Evolutionary conservation across 1,139 yeast species (phyloP).

Genomic region (Suhomyces maxii): DNA sequence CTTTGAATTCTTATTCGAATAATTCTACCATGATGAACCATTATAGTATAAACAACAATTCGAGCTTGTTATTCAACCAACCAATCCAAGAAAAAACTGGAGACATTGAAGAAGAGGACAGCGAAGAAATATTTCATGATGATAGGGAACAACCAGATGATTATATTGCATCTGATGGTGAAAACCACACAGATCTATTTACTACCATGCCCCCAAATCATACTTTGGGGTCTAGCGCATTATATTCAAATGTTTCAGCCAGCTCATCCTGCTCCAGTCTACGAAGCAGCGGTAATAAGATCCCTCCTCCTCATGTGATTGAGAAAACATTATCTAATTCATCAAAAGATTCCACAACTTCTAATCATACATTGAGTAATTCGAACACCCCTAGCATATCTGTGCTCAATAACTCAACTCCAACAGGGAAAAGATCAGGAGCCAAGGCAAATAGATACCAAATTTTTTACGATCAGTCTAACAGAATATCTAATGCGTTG

Average conservation of each 20-base stretch:
- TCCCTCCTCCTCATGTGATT: slow-evolving; percentile 20
- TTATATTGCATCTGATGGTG: slow-evolving; percentile 6
- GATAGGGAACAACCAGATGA: slow-evolving; percentile 21
- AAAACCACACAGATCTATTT: slow-evolving; percentile 15
- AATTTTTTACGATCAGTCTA: slow-evolving; percentile 50
- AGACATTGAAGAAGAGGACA: slow-evolving; percentile 28
- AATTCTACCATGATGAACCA: slow-evolving; percentile 5
- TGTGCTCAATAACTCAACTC: slow-evolving; percentile 20
- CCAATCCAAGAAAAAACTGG: slow-evolving; percentile 33
- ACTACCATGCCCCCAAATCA: slow-evolving; percentile 24
- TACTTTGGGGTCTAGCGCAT: slow-evolving; percentile 17
- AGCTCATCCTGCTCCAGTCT: slow-evolving; percentile 40
- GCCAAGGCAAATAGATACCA: slow-evolving; percentile 55
- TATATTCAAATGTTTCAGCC: slow-evolving; percentile 34
- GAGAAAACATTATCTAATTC: slow-evolving; percentile 39
- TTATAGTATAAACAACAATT: neutral
- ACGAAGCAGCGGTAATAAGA: slow-evolving; percentile 17
- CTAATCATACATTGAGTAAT: slow-evolving; percentile 10
- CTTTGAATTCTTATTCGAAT: slow-evolving; percentile 23
- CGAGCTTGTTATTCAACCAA: slow-evolving; percentile 27
- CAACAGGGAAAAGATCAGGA: slow-evolving; percentile 37
- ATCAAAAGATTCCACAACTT: slow-evolving; percentile 29
- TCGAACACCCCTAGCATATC: slow-evolving; percentile 8
- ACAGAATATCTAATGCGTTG: slow-evolving; percentile 46
- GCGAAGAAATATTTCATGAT: slow-evolving; percentile 6